phyloP scores from a whole-genome alignment of 176 grass and related monocot species.

The Chloris gayana region DNA sequence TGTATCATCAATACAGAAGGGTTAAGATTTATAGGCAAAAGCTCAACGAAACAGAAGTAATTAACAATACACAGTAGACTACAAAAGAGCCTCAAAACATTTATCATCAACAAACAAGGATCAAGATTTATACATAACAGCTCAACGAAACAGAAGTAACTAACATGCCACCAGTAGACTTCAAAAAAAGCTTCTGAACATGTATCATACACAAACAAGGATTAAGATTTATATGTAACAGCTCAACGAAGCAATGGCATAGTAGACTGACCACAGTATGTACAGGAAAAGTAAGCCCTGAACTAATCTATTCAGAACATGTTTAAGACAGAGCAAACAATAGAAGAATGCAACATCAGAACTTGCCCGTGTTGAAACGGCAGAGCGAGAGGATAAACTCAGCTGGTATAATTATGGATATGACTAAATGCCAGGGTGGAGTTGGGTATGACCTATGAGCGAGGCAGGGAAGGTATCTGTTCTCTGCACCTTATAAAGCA shows the following conservation, averaged over 20 bases:
- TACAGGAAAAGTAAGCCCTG: not conserved
- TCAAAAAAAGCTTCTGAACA: not conserved
- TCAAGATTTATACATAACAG: not conserved
- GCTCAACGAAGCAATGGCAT: not conserved
- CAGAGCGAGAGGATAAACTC: not conserved
- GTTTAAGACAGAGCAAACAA: not conserved
- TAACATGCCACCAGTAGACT: not conserved
- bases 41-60: not conserved
- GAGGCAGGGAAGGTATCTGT: conserved; percentile 16
- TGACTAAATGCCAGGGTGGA: conserved; percentile 22
- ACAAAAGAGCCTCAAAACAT: not conserved
- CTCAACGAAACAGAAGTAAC: not conserved
- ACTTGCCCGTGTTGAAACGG: conserved; percentile 11
- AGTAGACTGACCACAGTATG: not conserved
- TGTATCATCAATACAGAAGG: not conserved
- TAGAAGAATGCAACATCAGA: conserved; percentile 7
- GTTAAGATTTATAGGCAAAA: not conserved
- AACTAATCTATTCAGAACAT: not conserved
- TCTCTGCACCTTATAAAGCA: conserved; percentile 7
- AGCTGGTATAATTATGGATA: conserved; percentile 25
- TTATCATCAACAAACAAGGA: not conserved
- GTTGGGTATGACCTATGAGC: not conserved
- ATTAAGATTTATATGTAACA: not conserved
- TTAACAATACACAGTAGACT: not conserved
- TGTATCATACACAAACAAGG: not conserved